A percentile compares a stretch with the other conserved stretches of the same genome.
phyloP scores from a whole-genome alignment of 2,329 filamentous ascomycete genomes.

The Xylaria sp. region DNA sequence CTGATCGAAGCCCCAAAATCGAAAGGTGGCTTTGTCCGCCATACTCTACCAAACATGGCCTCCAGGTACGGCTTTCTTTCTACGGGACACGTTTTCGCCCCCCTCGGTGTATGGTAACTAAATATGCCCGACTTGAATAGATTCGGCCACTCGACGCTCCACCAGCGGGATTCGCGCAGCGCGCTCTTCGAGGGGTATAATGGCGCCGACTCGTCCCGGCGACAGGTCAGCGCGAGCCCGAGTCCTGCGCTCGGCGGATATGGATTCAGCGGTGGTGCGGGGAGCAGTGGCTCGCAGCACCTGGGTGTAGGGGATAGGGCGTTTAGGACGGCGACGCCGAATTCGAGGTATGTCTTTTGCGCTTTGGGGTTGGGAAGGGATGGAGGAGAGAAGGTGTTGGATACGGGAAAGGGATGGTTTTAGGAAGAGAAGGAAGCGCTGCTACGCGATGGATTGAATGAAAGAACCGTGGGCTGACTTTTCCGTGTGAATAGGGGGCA shows the following conservation, averaged over 20 bases:
- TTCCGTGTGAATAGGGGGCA: slow-evolving; percentile 57
- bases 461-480: slow-evolving; percentile 4
- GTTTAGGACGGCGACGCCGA: slow-evolving; percentile 67
- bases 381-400: not conserved
- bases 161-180: slow-evolving; percentile 67
- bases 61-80: slow-evolving; percentile 24
- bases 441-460: not conserved
- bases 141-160: slow-evolving; percentile 62
- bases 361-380: not conserved
- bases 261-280: slow-evolving; percentile 41
- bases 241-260: slow-evolving; percentile 38
- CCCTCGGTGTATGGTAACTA: too few species aligned
- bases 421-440: not conserved
- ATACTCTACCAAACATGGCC: slow-evolving; percentile 23
- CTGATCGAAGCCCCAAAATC: not conserved
- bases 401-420: not conserved
- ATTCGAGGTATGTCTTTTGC: slow-evolving; percentile 48
- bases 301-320: slow-evolving; percentile 32
- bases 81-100: not conserved
- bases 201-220: slow-evolving; percentile 40
- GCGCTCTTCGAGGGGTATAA: slow-evolving; percentile 73
- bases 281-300: slow-evolving; percentile 22
- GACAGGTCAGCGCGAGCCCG: slow-evolving; percentile 43
- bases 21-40: slow-evolving; percentile 3
- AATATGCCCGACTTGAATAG: slow-evolving; percentile 35